Percentiles rank a stretch among this genome's conserved stretches.
Conservation (phyloP, 2,329 filamentous ascomycete genomes). For the Penicillium thymicola region DNA sequence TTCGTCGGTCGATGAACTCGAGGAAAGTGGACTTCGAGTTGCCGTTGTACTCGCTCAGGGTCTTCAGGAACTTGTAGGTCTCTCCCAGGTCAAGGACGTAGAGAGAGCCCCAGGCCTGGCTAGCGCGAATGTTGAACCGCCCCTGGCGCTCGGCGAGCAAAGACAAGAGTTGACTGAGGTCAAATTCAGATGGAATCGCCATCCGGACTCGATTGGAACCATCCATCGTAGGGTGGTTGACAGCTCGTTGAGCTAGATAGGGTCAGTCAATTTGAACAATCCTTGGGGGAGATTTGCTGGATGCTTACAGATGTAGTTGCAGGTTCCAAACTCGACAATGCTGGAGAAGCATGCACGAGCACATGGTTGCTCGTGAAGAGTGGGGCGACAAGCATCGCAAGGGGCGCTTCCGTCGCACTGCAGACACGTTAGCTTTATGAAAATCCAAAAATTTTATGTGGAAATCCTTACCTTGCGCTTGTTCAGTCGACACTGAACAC, state of each 20-base stretch:
- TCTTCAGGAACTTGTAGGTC: constrained; percentile 41
- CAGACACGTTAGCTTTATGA: constrained; percentile 10
- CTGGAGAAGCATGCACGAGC: constrained; percentile 44
- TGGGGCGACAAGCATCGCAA: constrained; percentile 42
- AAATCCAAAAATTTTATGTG: background rate
- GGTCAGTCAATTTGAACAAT: constrained; percentile 16
- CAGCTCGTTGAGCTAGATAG: constrained; percentile 40
- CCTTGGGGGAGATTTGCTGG: background rate
- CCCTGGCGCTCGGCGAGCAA: constrained; percentile 39
- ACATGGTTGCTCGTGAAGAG: constrained; percentile 44
- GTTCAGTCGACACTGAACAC: constrained; percentile 44
- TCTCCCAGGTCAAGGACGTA: constrained; percentile 44
- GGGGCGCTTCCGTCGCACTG: constrained; percentile 44
- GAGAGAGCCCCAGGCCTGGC: constrained; percentile 41
- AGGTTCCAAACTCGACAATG: constrained; percentile 45
- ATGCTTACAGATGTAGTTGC: constrained; percentile 45
- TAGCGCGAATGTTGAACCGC: constrained; percentile 45
- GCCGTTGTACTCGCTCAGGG: constrained; percentile 38
- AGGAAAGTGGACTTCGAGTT: constrained; percentile 40
- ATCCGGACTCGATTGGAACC: constrained; percentile 36
- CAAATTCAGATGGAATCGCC: constrained; percentile 41
- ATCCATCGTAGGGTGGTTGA: constrained; percentile 42
- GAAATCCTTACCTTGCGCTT: constrained; percentile 41
- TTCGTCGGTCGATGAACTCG: constrained; percentile 45
- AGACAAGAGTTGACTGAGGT: constrained; percentile 37